Evolutionary conservation across 345 rosid species (phyloP).

Genomic region (Ceriops zippeliana): DNA sequence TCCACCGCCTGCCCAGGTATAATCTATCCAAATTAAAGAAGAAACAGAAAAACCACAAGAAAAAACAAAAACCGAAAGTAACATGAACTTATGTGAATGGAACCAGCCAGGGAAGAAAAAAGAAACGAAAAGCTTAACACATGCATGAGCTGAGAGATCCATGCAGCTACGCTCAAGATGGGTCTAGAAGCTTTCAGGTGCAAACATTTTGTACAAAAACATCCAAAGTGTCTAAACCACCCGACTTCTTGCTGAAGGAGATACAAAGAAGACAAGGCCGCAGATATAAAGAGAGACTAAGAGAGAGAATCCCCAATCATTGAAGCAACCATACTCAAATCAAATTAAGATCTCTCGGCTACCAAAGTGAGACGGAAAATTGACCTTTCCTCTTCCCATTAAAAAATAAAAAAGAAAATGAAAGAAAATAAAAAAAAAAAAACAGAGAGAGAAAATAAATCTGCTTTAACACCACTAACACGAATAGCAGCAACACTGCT

Average conservation of each 20-base stretch:
- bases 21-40: too few species aligned
- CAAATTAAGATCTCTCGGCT: conserved; percentile 11
- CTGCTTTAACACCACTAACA: conserved; percentile 16
- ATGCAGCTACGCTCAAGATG: conserved; percentile 6
- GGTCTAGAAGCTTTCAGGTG: conserved; percentile 31
- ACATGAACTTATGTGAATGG: neutral
- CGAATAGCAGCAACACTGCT: conserved; percentile 10
- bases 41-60: too few species aligned
- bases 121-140: neutral
- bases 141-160: conserved; percentile 18
- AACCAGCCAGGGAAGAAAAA: neutral
- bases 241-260: conserved; percentile 20
- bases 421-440: neutral
- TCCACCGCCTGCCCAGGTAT: too few species aligned
- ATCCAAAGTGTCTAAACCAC: conserved; percentile 18
- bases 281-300: conserved; percentile 5
- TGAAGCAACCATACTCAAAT: conserved; percentile 7
- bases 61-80: neutral
- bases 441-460: too few species aligned
- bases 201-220: conserved; percentile 48
- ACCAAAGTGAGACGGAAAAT: conserved; percentile 18
- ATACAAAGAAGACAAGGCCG: conserved; percentile 11
- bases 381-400: conserved; percentile 8
- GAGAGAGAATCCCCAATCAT: neutral
- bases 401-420: neutral